Percentiles rank a stretch among this genome's conserved stretches.
These are phyloP conservation scores for Centaurea solstitialis DNA, from an alignment of 129 eudicot species.

Conservation along the genomic window DNA sequence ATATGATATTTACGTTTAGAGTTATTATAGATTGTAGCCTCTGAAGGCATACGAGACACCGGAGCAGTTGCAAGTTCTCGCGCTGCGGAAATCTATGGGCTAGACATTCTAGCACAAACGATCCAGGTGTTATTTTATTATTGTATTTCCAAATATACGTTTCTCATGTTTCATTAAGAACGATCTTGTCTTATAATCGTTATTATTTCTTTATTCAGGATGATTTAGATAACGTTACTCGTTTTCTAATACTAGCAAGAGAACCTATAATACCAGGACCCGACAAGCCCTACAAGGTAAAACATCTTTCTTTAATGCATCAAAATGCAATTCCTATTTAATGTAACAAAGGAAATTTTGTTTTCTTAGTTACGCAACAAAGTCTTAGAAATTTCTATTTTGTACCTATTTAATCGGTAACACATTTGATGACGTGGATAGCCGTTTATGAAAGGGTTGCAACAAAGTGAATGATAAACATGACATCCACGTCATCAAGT, in stretches of 20 bases:
- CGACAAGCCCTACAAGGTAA: constrained; percentile 74
- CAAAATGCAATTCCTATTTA: neutral
- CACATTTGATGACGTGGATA: no score
- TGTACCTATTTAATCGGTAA: no score
- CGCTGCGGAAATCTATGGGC: constrained; percentile 88
- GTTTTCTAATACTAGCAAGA: constrained; percentile 81
- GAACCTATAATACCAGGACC: constrained; percentile 84
- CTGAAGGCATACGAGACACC: constrained; percentile 63
- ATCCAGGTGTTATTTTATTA: constrained; percentile 56
- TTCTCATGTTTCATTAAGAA: neutral
- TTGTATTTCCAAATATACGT: neutral
- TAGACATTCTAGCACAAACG: constrained; percentile 65
- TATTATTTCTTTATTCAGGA: constrained; percentile 46
- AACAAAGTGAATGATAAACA: neutral
- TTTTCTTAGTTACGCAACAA: no score
- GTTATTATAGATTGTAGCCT: constrained; percentile 63
- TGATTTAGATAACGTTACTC: constrained; percentile 63
- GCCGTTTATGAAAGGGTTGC: no score
- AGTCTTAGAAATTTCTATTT: no score
- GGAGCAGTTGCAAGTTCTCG: constrained; percentile 92
- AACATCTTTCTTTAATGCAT: neutral
- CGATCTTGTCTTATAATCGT: neutral
- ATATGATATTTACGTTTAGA: neutral
- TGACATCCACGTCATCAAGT: neutral
- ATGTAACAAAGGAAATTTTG: neutral